A percentile compares a stretch with the other conserved stretches of the same genome.
Evolutionary conservation across 1,284 basidiomycete genomes (phyloP).

Genomic region (Microbotryomycetes sp.): DNA sequence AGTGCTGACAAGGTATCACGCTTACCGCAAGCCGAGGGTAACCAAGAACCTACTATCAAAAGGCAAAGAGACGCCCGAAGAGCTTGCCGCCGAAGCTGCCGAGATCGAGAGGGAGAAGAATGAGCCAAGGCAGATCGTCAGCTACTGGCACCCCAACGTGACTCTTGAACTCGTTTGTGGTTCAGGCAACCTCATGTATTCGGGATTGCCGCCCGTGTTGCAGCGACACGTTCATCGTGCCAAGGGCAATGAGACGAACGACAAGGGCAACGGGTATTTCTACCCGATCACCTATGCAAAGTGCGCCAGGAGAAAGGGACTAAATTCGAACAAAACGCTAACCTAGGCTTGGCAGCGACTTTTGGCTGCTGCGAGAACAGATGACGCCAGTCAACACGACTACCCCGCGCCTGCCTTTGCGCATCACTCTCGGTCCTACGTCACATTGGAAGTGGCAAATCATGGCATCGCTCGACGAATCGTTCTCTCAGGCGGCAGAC

Average conservation of each 20-base stretch:
- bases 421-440: constrained; percentile 74
- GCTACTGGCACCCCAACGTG: constrained; percentile 86
- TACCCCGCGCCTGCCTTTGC: constrained; percentile 49
- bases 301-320: too few species aligned
- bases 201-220: constrained; percentile 57
- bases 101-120: constrained; percentile 29
- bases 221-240: constrained; percentile 27
- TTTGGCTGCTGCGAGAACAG: constrained; percentile 54
- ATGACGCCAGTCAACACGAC: constrained; percentile 41
- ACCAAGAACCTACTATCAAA: constrained; percentile 68
- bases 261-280: constrained; percentile 19
- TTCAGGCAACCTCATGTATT: constrained; percentile 51
- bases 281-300: constrained; percentile 86
- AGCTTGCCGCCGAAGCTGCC: constrained; percentile 44
- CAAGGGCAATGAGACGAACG: neutral
- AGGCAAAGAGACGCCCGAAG: constrained; percentile 43
- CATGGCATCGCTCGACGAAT: constrained; percentile 41
- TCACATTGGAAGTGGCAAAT: constrained; percentile 39
- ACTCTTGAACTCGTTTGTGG: constrained; percentile 82
- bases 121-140: constrained; percentile 44
- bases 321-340: too few species aligned
- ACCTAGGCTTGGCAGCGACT: constrained; percentile 80
- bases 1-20: constrained; percentile 79
- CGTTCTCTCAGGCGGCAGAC: constrained; percentile 47
- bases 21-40: constrained; percentile 64